Conservation (phyloP, 768 basidiomycete genomes). For the Suillus luteus region DNA sequence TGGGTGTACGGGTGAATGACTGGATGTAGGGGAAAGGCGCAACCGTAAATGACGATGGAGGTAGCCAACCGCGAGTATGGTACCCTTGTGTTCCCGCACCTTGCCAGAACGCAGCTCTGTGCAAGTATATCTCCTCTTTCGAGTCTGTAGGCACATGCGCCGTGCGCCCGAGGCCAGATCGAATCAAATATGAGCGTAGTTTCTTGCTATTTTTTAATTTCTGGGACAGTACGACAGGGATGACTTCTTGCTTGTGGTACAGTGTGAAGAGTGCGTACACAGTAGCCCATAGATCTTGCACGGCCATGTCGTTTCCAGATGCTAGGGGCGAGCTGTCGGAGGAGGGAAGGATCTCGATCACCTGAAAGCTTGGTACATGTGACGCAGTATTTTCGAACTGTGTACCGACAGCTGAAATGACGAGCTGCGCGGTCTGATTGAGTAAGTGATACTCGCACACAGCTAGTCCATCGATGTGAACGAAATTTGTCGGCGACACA, state of each 20-base stretch:
- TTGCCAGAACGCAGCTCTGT: conserved; percentile 50
- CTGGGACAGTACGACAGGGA: conserved; percentile 40
- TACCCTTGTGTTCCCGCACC: conserved; percentile 43
- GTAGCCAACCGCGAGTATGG: conserved; percentile 36
- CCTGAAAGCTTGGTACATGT: conserved; percentile 24
- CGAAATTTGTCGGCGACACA: background rate
- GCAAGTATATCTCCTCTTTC: conserved; percentile 39
- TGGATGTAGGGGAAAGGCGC: conserved; percentile 38
- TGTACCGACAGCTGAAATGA: conserved; percentile 24
- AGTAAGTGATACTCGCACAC: conserved; percentile 20
- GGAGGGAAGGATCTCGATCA: conserved; percentile 18
- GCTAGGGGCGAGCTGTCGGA: background rate
- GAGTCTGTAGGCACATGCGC: conserved; percentile 20
- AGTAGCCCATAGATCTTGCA: conserved; percentile 42
- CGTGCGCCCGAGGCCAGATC: conserved; percentile 37
- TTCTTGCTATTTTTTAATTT: conserved; percentile 33
- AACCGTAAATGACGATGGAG: conserved; percentile 25
- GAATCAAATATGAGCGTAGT: conserved; percentile 39
- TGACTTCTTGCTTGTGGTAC: conserved; percentile 40
- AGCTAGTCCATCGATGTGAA: conserved; percentile 12
- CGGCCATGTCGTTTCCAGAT: conserved; percentile 17
- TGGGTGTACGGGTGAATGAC: conserved; percentile 46
- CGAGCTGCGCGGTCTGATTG: conserved; percentile 14
- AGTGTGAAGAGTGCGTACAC: conserved; percentile 45
- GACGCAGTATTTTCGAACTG: conserved; percentile 21